Evolutionary conservation across 208 protist genomes (phyloP), one percentile per base, ranked within the genome.

Genomic region (Wallacemonas sp.): DNA sequence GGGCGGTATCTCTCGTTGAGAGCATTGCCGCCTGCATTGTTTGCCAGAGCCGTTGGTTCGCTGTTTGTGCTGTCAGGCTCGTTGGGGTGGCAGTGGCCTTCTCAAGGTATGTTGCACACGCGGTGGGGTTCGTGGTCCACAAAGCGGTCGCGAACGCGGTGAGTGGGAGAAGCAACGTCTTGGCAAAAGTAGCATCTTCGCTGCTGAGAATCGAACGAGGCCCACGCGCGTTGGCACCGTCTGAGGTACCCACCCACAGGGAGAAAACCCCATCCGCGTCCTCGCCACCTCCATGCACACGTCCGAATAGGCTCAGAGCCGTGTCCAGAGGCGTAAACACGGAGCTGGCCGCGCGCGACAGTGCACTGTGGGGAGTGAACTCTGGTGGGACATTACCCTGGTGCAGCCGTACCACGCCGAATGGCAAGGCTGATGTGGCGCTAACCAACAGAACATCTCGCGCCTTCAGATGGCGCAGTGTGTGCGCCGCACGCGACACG

Each of bases 1-100:
- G 45, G 8, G 81, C 82, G 21, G 84, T 72, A 42, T 95, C 90
- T 1, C 90, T 71, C 26, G 90, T 95, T 49, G 86, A 93, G 28
- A 95, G 76, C 86, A 95, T 90, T 0, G 86, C 61, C 26, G 79
- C 75, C 65, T 93, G 86, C 90, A 95, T 95, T 21, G 80, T 84
- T 11, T 68, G 44, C 90, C 90, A 95, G 34, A 93, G 70, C 15
- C 85, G 75, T 12, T 56, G 0, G 51, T 89, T 89, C 5, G 78
- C 64, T 4, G 54, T 61, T 22, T 39, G 39, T 5, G 66, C 47
- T 2, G 46, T 47, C 26, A 81, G 36, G 12, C 47, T 21, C 0
- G 28, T 17, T 0, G 77, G 26, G 2, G 42, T 69, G 15, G 75
- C 61, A 8, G 87, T 84, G 28, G 65, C 46, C 14, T 56, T 61